These are phyloP conservation scores for Crithidia mellificae DNA, from an alignment of 208 protist genomes.

Conservation along the genomic window DNA sequence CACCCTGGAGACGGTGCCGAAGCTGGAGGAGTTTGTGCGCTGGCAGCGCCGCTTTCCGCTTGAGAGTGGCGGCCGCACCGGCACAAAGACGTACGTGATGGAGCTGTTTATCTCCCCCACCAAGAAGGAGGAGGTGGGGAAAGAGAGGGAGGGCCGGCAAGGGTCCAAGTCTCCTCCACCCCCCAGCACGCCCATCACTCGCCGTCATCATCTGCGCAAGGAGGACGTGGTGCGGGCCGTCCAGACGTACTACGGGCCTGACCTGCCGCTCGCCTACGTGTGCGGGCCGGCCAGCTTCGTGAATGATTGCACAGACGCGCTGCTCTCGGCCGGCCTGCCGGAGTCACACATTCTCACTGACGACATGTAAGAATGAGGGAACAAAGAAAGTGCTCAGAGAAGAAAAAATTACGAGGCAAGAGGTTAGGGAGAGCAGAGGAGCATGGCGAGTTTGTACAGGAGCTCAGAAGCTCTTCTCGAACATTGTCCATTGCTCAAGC, in stretches of 20 bases:
- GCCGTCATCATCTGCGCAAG: constrained; percentile 34
- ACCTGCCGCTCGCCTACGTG: constrained; percentile 62
- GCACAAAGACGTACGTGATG: constrained; percentile 33
- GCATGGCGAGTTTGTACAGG: too few species aligned
- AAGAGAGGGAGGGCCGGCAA: neutral
- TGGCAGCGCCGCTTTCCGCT: constrained; percentile 38
- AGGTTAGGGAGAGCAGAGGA: too few species aligned
- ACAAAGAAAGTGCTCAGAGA: neutral
- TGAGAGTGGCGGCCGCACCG: neutral
- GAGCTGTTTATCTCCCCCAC: constrained; percentile 25
- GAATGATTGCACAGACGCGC: constrained; percentile 32
- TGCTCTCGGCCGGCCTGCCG: constrained; percentile 55
- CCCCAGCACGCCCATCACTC: constrained; percentile 24
- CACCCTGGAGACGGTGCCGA: constrained; percentile 47
- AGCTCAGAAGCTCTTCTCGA: too few species aligned
- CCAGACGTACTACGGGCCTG: constrained; percentile 36
- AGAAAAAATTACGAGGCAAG: too few species aligned
- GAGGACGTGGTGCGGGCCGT: constrained; percentile 46
- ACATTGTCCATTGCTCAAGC: too few species aligned
- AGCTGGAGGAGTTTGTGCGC: constrained; percentile 43
- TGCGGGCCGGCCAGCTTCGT: constrained; percentile 71
- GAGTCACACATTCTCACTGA: constrained; percentile 68
- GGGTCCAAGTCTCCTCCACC: neutral
- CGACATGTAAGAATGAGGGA: constrained; percentile 23
- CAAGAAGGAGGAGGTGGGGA: neutral